Evolutionary conservation across 163 green algal species (phyloP).

Genomic region (Trebouxia gelatinosa): DNA sequence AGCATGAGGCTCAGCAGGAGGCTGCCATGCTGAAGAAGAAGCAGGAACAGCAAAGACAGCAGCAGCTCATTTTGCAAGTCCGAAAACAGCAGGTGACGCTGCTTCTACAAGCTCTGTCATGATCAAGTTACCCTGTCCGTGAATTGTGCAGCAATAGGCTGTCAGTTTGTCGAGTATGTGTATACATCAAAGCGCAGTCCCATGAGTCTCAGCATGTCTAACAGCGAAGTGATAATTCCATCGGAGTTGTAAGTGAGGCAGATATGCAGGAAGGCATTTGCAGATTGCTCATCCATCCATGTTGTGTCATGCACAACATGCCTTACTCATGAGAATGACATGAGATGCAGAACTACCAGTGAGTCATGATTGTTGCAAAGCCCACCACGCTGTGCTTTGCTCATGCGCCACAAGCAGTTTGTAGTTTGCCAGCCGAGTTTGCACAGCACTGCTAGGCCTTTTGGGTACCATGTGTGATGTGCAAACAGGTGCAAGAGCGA

Average conservation of each 20-base stretch:
- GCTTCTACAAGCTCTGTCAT: neutral
- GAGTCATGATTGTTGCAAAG: neutral
- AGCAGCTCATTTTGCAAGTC: neutral
- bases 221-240: neutral
- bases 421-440: neutral
- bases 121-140: neutral
- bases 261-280: neutral
- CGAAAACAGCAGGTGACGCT: slow-evolving; percentile 6
- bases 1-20: slow-evolving; percentile 17
- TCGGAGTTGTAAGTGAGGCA: neutral
- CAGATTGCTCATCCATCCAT: neutral
- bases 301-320: neutral
- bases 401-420: neutral
- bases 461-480: neutral
- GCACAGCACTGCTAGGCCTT: neutral
- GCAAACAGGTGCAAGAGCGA: slow-evolving; percentile 5
- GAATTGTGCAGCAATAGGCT: neutral
- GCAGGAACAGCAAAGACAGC: slow-evolving; percentile 1
- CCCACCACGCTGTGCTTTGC: neutral
- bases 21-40: slow-evolving; percentile 14
- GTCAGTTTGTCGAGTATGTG: too few species aligned
- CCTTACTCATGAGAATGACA: neutral
- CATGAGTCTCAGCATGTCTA: neutral
- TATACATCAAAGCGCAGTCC: neutral
- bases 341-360: too few species aligned